These are phyloP conservation scores for Chlamydomonas sp. DNA, from an alignment of 139 green algal genomes.

Conservation along the genomic window DNA sequence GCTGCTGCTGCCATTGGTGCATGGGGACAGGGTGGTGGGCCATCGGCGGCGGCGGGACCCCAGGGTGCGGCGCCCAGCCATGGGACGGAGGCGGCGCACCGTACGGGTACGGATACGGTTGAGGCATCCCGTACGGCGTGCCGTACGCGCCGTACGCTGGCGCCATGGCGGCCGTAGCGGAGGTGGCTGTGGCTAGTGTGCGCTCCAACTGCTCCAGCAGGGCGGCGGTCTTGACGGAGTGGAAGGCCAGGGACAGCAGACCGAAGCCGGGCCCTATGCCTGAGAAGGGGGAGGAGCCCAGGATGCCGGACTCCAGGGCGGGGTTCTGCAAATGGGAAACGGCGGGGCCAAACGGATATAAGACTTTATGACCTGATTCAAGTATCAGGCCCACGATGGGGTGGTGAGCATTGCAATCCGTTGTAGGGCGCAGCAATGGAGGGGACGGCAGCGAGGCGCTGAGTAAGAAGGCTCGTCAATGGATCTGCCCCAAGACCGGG, in stretches of 20 bases:
- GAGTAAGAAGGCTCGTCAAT: too few species aligned
- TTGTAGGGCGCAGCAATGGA: too few species aligned
- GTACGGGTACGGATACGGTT: not conserved
- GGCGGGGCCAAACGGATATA: too few species aligned
- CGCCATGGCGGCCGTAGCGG: not conserved
- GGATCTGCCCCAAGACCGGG: too few species aligned
- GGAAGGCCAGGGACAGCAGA: slow-evolving; percentile 33
- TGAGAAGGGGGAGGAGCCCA: not conserved
- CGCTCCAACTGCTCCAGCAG: slow-evolving; percentile 36
- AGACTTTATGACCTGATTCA: too few species aligned
- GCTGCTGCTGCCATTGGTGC: not conserved
- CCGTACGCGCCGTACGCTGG: not conserved
- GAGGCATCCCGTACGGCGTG: not conserved
- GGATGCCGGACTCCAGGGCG: not conserved
- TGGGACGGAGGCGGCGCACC: too few species aligned
- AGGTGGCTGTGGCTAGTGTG: slow-evolving; percentile 1
- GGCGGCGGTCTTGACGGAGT: slow-evolving; percentile 25
- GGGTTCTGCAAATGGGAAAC: not conserved
- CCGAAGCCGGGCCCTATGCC: slow-evolving; percentile 29
- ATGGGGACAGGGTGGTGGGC: not conserved
- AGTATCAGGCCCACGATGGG: too few species aligned
- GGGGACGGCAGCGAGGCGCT: too few species aligned
- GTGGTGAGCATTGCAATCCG: too few species aligned
- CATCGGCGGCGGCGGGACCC: not conserved
- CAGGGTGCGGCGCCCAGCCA: too few species aligned